A percentile compares a stretch with the other conserved stretches of the same genome.
These are phyloP conservation scores for Hydnomerulius pinastri DNA, from an alignment of 768 basidiomycete genomes.

Conservation along the genomic window DNA sequence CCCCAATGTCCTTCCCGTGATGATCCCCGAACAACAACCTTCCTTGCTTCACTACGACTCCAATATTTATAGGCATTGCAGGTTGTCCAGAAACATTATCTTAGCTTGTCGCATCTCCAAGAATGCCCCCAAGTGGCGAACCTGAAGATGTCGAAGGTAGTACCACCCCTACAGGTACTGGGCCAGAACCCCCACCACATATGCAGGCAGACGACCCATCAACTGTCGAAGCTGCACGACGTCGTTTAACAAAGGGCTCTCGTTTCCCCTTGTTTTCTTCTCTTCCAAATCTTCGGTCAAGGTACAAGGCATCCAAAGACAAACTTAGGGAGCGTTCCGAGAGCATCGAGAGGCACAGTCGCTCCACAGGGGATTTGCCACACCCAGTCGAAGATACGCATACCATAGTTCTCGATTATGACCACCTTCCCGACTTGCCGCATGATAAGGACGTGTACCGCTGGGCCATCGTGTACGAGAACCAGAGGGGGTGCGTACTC, in stretches of 20 bases:
- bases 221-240: slow-evolving; percentile 48
- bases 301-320: slow-evolving; percentile 8
- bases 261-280: slow-evolving; percentile 35
- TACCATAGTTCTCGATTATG: slow-evolving; percentile 36
- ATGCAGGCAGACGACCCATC: slow-evolving; percentile 43
- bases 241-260: slow-evolving; percentile 42
- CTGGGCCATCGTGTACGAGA: slow-evolving; percentile 83
- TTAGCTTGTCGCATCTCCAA: neutral
- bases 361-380: neutral
- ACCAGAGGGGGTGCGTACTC: slow-evolving; percentile 70
- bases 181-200: slow-evolving; percentile 37
- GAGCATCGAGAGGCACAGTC: neutral
- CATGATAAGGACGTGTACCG: slow-evolving; percentile 56
- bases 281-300: slow-evolving; percentile 29
- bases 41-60: neutral
- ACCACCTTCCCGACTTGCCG: slow-evolving; percentile 21
- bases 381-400: slow-evolving; percentile 8
- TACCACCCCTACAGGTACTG: neutral
- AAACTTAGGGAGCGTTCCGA: neutral
- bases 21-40: neutral
- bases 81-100: neutral
- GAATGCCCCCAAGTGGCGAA: slow-evolving; percentile 2
- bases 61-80: neutral
- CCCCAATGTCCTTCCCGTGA: neutral
- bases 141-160: neutral